Base-by-base conservation (phyloP, 495 filamentous ascomycete genomes). In the Massariosphaeria phaeospora region DNA sequence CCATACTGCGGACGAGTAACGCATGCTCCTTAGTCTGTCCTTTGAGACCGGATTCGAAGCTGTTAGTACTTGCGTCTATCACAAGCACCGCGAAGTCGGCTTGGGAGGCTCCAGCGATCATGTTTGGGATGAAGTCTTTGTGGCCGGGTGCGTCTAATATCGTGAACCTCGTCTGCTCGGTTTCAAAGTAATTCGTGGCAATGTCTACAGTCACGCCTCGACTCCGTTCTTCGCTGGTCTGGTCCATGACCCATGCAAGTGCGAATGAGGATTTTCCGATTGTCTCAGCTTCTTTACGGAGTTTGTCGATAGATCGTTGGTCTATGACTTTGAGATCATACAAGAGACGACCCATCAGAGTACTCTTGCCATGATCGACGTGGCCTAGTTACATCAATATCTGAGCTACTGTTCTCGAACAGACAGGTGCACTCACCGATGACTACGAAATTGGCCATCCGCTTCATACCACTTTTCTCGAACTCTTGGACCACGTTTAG, bases 191-290 rank as follows among this genome's bases (percentile, higher is more conserved):
- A 70, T 93, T 91, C 21, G 83, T 91, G 31, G 94, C 94, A 66
- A 97, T 91, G 65, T 98, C 93, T 50, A 98, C 95, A 3, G 93
- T 98, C n/a, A 98, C 88, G 36, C 93, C 93, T 55, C 91, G 79
- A 36, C 73, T 79, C 43, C 93, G 79, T 67, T 98, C 93, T 59
- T 97, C 91, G 0, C 80, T 76, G 9, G 87, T 85, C 64, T 93
- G 86, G 71, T 98, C 93, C 49, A 98, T 70, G 1, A 97, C 88
- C 94, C 94, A 98, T 11, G 93, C 93, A 8, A 96, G 81, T 13
- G 89, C 90, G 70, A 98, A 98, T 0, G 93, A 97, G 1, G 85
- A 84, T 70, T 96, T 97, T 2, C 91, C 91, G 26, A 96, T 89
- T 46, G 82, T 88, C 57, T 91, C 85, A 4, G 91, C 88, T 70